These are phyloP conservation scores for Crithidia acanthocephali DNA, from an alignment of 208 protist species.

Conservation along the genomic window DNA sequence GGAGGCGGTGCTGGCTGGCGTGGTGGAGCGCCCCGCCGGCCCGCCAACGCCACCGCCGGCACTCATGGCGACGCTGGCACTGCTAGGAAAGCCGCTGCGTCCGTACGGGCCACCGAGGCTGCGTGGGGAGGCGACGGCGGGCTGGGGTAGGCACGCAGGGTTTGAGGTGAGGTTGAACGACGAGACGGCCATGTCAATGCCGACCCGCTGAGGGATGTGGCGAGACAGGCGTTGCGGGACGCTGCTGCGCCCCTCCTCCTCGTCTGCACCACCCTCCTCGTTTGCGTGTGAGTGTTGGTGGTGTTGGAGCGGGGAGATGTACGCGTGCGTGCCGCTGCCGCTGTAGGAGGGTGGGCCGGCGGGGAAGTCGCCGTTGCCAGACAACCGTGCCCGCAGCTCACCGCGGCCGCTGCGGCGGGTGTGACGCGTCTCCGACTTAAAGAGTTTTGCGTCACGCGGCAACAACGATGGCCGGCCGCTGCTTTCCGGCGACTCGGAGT, in stretches of 20 bases:
- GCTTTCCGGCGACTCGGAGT: slow-evolving; percentile 39
- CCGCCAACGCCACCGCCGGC: neutral
- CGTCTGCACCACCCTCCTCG: slow-evolving; percentile 14
- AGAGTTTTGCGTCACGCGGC: slow-evolving; percentile 19
- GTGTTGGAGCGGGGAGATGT: neutral
- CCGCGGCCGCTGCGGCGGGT: slow-evolving; percentile 6
- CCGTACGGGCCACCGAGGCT: slow-evolving; percentile 1
- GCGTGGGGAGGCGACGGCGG: slow-evolving; percentile 16
- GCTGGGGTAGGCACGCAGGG: slow-evolving; percentile 1
- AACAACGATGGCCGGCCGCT: slow-evolving; percentile 22
- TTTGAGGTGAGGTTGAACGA: slow-evolving; percentile 65
- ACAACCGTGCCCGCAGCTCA: neutral
- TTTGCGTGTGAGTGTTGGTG: neutral
- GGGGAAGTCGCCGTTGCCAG: neutral
- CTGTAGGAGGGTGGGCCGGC: neutral
- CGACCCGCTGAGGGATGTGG: slow-evolving; percentile 86
- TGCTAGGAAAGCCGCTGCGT: neutral
- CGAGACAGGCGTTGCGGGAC: slow-evolving; percentile 65
- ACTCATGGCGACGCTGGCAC: neutral
- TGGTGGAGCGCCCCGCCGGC: neutral
- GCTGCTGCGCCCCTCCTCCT: slow-evolving; percentile 43
- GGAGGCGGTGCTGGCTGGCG: neutral
- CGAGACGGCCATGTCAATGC: slow-evolving; percentile 80
- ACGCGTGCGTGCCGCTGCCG: neutral
- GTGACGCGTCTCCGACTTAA: slow-evolving; percentile 6